Evolutionary conservation across 768 basidiomycete genomes (phyloP).

Genomic region (Sporobolomyces phaffii): DNA sequence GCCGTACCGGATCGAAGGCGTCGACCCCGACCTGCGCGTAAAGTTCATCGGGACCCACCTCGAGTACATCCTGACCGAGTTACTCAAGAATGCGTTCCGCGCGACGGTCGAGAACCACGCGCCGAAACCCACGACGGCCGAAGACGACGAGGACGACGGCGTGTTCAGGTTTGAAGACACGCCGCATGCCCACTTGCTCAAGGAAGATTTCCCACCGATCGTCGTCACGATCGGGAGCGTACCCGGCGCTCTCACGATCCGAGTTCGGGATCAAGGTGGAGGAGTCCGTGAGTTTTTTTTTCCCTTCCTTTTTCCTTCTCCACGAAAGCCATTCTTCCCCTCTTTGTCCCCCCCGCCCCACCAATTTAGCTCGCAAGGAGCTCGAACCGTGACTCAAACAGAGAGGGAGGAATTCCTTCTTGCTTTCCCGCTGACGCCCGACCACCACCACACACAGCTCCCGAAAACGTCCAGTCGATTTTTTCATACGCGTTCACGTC

Average conservation of each 20-base stretch:
- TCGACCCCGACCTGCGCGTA: constrained; percentile 51
- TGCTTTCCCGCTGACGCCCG: too few relatives aligned
- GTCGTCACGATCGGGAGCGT: constrained; percentile 31
- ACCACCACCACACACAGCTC: too few relatives aligned
- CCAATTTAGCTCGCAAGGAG: too few relatives aligned
- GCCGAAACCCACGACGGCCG: too few relatives aligned
- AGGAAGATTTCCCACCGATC: constrained; percentile 39
- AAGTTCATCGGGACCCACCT: constrained; percentile 85
- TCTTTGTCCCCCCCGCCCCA: too few relatives aligned
- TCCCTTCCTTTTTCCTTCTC: not conserved
- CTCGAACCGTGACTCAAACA: too few relatives aligned
- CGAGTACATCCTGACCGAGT: constrained; percentile 84
- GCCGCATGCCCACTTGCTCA: constrained; percentile 64
- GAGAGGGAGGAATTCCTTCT: too few relatives aligned
- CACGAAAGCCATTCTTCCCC: too few relatives aligned
- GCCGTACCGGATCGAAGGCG: constrained; percentile 63
- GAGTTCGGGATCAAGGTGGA: constrained; percentile 79
- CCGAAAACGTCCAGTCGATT: constrained; percentile 65
- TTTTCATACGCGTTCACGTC: constrained; percentile 92
- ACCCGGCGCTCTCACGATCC: constrained; percentile 61
- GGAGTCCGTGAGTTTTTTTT: constrained; percentile 53
- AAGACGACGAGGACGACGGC: constrained; percentile 26
- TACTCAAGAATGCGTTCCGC: constrained; percentile 84
- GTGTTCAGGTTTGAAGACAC: constrained; percentile 46
- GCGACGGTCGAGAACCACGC: constrained; percentile 74